Base-by-base conservation (phyloP, 805 yeast genomes). In the Pichia pseudocactophila region DNA sequence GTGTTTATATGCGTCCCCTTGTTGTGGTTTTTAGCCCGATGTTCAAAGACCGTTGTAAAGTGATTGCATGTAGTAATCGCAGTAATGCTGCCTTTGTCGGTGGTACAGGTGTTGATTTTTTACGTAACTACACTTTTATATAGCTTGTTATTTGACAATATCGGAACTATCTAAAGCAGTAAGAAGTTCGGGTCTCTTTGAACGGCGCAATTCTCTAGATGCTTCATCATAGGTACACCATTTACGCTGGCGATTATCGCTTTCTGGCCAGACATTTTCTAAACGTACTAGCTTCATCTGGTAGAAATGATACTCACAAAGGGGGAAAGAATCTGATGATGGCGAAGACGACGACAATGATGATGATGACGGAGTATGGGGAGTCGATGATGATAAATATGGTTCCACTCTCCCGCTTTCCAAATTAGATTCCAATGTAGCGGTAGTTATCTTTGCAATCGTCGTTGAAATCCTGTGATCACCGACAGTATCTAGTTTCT, bases 291-390 rank as follows among this genome's bases (percentile, higher is more conserved):
- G 77, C 13, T 58, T 55, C 82, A 90, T 71, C 59, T 90, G 95
- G 59, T 71, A 92, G 58, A 90, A 82, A 57, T 88, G 92, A 56
- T 80, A 90, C 58, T 87, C 95, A n/a, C 89, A 70, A 48, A 84
- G 69, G 2, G 96, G 95, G 28, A 63, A 39, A 13, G 30, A 31
- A 13, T 13, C 39, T 3, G 25, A 9, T 25, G n/a, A 22, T 6
- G 25, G 8, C n/a, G n/a, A n/a, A n/a, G n/a, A n/a, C n/a, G n/a
- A n/a, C n/a, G n/a, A n/a, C n/a, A n/a, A n/a, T n/a, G n/a, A n/a
- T n/a, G n/a, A n/a, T n/a, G n/a, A n/a, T n/a, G n/a, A n/a, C n/a
- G n/a, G n/a, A n/a, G n/a, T n/a, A n/a, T n/a, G n/a, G n/a, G n/a
- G n/a, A n/a, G n/a, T n/a, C n/a, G n/a, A n/a, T n/a, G n/a, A n/a